Evolutionary conservation across 106 monocot species (phyloP), one percentile per base, ranked within the genome.

Genomic region (Dendrobium officinale): DNA sequence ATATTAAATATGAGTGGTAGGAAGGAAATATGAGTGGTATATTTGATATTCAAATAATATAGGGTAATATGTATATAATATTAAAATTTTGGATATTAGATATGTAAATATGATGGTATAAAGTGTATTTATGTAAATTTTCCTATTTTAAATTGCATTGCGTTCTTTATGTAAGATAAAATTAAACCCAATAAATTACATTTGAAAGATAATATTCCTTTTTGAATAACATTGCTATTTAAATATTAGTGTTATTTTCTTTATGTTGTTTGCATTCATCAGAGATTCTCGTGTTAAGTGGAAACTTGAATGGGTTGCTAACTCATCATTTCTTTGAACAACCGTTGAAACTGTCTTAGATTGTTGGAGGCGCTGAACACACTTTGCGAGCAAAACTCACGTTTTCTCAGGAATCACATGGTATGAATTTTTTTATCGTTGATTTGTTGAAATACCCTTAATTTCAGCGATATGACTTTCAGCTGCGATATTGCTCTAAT

Each of bases 301-400:
- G 43, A 74, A 44, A 74, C 74, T 20, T 74, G 43, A 74, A 44
- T 74, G 43, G 1, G 37, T 43, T 42, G 11, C 2, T 2, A 33
- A 74, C 26, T 44, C 8, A 0, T 11, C 2, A 74, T 31, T 67
- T 78, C 8, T 66, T 8, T 48, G 26, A 64, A 79, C 31, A 11
- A 78, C 42, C 31, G 1, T 43, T 27, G 40, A n/a, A 40, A 75
- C 49, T 75, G 42, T 64, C 74, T 75, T 84, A 98, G 98, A 95
- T 98, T 87, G 98, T 98, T 77, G 98, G 98, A 80, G 98, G 98
- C 10, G 85, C 92, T 77, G 98, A 98, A 72, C 98, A 95, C 78
- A 95, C 95, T 37, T 82, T 95, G 73, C 90, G 95, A 22, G 95
- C 95, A 77, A 95, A 92, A 78, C 95, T 98, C 67, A 95, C 95